Percentiles rank a stretch among this genome's conserved stretches.
These are phyloP conservation scores for Russula brevipes DNA, from an alignment of 768 basidiomycete species.

Conservation along the genomic window DNA sequence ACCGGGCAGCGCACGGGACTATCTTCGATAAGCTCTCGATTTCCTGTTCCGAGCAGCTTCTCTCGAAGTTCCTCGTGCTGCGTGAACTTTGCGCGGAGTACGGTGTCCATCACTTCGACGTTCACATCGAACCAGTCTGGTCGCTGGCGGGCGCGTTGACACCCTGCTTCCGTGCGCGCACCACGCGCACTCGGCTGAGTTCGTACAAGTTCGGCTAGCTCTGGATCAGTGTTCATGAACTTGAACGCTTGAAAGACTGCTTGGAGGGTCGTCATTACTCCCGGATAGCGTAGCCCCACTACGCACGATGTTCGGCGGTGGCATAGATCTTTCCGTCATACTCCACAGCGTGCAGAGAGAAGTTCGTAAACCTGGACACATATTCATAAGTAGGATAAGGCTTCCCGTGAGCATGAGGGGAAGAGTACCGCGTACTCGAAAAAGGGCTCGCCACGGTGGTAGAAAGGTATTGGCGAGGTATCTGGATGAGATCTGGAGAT, in stretches of 20 bases:
- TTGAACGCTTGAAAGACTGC: conserved; percentile 24
- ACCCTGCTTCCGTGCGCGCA: conserved; percentile 19
- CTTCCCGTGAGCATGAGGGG: background rate
- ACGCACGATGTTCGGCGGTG: conserved; percentile 25
- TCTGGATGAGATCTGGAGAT: background rate
- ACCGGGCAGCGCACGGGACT: conserved; percentile 26
- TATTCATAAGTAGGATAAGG: background rate
- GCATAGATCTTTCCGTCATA: conserved; percentile 16
- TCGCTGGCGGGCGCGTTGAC: conserved; percentile 14
- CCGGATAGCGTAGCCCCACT: background rate
- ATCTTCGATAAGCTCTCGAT: conserved; percentile 38
- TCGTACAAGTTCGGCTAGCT: conserved; percentile 17
- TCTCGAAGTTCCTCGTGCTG: conserved; percentile 37
- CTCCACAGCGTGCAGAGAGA: conserved; percentile 17
- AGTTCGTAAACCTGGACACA: conserved; percentile 22
- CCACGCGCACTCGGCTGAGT: conserved; percentile 20
- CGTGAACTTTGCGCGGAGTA: conserved; percentile 40
- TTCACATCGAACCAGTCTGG: conserved; percentile 24
- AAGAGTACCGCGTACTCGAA: conserved; percentile 6
- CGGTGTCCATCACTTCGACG: conserved; percentile 35
- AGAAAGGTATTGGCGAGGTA: conserved; percentile 17
- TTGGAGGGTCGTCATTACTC: background rate
- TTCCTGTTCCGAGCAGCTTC: conserved; percentile 36
- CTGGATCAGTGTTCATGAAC: conserved; percentile 10
- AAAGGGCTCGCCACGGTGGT: conserved; percentile 14